phyloP scores from a whole-genome alignment of 106 monocot genomes.

The Dendrobium huoshanense region DNA sequence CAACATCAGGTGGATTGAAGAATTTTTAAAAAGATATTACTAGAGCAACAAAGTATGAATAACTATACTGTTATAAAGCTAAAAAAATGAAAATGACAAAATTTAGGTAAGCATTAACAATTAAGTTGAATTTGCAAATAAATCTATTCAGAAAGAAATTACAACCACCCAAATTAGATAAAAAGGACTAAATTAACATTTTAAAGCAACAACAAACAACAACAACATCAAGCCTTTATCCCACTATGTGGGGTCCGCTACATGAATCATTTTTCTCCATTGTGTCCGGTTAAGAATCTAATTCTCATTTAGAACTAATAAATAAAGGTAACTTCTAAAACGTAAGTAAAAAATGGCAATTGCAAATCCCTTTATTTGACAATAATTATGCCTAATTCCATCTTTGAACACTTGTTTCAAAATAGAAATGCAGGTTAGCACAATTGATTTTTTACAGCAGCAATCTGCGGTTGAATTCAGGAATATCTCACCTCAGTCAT shows the following conservation, averaged over 20 bases:
- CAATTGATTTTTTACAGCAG: background rate
- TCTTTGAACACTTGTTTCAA: background rate
- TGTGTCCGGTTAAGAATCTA: no score
- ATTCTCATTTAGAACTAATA: no score
- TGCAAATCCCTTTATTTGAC: background rate
- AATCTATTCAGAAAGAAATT: background rate
- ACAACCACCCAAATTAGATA: background rate
- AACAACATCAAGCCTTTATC: no score
- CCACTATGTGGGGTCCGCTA: no score
- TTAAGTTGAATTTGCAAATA: background rate
- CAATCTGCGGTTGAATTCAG: background rate
- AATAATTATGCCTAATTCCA: background rate
- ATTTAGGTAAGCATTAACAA: background rate
- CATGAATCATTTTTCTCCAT: no score
- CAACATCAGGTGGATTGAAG: background rate
- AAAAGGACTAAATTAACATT: background rate
- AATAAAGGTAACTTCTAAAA: background rate
- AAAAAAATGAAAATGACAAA: background rate
- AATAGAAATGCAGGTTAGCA: no score
- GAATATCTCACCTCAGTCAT: background rate
- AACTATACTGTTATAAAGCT: background rate
- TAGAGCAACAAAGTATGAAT: background rate
- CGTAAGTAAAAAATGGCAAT: background rate
- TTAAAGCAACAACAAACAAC: no score
- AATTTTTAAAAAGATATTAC: background rate